Conservation (phyloP, 495 filamentous ascomycete genomes). For the Cetradonia linearis region DNA sequence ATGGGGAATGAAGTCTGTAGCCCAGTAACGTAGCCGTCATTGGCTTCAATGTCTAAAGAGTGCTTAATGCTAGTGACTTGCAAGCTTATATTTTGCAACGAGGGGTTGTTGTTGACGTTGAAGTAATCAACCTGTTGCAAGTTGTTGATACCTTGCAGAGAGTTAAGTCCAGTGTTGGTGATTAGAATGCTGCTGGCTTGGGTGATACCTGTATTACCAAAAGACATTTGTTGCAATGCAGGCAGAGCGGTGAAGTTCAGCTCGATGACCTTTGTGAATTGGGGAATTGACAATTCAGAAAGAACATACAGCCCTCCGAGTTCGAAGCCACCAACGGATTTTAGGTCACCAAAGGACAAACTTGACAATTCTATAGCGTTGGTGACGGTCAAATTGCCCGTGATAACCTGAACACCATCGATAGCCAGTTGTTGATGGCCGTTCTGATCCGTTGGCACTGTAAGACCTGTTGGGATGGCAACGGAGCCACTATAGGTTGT, state of each 20-base stretch:
- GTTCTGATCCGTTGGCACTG: slow-evolving; percentile 42
- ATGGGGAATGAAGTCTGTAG: slow-evolving; percentile 59
- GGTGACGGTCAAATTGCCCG: slow-evolving; percentile 53
- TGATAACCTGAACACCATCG: slow-evolving; percentile 46
- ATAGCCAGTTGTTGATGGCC: slow-evolving; percentile 31
- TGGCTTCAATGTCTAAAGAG: slow-evolving; percentile 50
- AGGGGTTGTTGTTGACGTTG: slow-evolving; percentile 73
- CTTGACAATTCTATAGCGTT: slow-evolving; percentile 50
- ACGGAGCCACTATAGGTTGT: slow-evolving; percentile 59
- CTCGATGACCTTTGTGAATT: slow-evolving; percentile 49
- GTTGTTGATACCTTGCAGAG: slow-evolving; percentile 69
- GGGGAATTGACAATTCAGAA: slow-evolving; percentile 48
- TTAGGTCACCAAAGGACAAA: slow-evolving; percentile 42
- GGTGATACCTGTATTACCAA: slow-evolving; percentile 49
- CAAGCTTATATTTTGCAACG: slow-evolving; percentile 58
- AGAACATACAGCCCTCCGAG: slow-evolving; percentile 57
- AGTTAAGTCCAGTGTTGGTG: slow-evolving; percentile 68
- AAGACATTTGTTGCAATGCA: slow-evolving; percentile 53
- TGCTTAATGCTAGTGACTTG: slow-evolving; percentile 45
- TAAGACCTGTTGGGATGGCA: slow-evolving; percentile 45
- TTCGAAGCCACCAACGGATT: slow-evolving; percentile 53
- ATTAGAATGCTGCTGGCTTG: slow-evolving; percentile 58
- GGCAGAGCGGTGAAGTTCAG: slow-evolving; percentile 69
- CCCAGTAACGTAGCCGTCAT: slow-evolving; percentile 43
- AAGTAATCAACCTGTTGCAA: slow-evolving; percentile 50